Conservation (phyloP, 2,329 filamentous ascomycete species). For the Torrubiella hemipterigena region DNA sequence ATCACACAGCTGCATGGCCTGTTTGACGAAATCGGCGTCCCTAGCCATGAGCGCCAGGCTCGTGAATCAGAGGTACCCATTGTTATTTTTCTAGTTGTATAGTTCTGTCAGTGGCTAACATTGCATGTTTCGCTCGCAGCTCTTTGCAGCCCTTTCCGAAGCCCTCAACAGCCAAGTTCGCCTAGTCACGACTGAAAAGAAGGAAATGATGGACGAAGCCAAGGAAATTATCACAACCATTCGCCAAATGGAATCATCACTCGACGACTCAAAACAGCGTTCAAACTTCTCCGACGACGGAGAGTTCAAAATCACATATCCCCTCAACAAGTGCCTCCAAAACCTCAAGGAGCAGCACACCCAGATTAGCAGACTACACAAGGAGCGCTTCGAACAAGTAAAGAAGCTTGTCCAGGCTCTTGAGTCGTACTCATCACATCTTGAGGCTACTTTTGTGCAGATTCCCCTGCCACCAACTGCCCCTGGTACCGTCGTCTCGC, state of each 20-base stretch:
- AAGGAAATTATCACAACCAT: constrained; percentile 75
- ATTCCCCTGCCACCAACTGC: constrained; percentile 75
- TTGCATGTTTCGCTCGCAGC: no score
- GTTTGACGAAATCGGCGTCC: constrained; percentile 96
- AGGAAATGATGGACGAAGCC: constrained; percentile 80
- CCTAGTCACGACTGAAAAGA: constrained; percentile 77
- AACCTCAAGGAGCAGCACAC: constrained; percentile 75
- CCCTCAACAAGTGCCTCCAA: constrained; percentile 69
- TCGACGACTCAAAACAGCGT: constrained; percentile 62
- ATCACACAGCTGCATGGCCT: constrained; percentile 86
- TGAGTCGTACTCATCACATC: constrained; percentile 90
- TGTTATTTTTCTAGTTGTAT: constrained; percentile 5
- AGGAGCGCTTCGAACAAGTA: constrained; percentile 88
- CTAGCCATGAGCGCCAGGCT: constrained; percentile 79
- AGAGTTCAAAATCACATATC: constrained; percentile 68
- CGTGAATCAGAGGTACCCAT: constrained; percentile 72
- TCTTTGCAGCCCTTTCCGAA: constrained; percentile 85
- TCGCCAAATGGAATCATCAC: constrained; percentile 82
- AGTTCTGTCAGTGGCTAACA: neutral
- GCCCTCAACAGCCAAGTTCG: constrained; percentile 84
- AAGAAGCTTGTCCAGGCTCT: constrained; percentile 91
- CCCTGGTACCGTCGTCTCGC: constrained; percentile 62
- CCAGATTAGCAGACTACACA: constrained; percentile 69
- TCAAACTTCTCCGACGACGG: constrained; percentile 55
- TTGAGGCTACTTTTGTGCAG: constrained; percentile 78